Evolutionary conservation across 2,329 filamentous ascomycete species (phyloP).

Genomic region (Epichloe sylvatica): DNA sequence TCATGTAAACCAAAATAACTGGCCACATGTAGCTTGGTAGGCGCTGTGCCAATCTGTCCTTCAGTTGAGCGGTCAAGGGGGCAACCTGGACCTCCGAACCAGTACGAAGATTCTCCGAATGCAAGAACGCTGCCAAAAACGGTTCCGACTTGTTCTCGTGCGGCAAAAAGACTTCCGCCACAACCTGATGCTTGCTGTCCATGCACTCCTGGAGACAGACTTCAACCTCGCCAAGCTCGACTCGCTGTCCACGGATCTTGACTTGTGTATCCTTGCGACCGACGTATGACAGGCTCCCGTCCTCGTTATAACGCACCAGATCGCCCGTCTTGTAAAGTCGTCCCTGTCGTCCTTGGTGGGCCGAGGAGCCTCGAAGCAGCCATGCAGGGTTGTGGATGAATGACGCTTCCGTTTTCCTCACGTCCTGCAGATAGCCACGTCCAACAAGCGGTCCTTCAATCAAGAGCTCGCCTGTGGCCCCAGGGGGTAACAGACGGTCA

Average conservation of each 20-base stretch:
- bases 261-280: constrained; percentile 19
- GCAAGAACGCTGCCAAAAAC: neutral
- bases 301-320: constrained; percentile 18
- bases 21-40: neutral
- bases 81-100: neutral
- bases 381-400: constrained; percentile 45
- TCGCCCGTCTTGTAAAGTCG: constrained; percentile 14
- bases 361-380: constrained; percentile 27
- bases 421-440: neutral
- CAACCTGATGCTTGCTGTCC: neutral
- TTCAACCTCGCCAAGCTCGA: constrained; percentile 26
- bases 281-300: constrained; percentile 10
- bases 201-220: neutral
- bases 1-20: neutral
- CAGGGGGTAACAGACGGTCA: neutral
- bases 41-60: neutral
- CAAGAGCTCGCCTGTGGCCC: constrained; percentile 1
- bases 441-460: constrained; percentile 2
- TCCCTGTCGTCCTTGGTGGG: constrained; percentile 13
- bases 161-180: neutral
- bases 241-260: constrained; percentile 39
- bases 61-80: neutral
- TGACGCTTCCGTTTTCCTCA: constrained; percentile 37
- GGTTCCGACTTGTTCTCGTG: neutral
- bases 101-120: neutral